Conservation (phyloP, 73 alveolate species). For the Stentor coeruleus region DNA sequence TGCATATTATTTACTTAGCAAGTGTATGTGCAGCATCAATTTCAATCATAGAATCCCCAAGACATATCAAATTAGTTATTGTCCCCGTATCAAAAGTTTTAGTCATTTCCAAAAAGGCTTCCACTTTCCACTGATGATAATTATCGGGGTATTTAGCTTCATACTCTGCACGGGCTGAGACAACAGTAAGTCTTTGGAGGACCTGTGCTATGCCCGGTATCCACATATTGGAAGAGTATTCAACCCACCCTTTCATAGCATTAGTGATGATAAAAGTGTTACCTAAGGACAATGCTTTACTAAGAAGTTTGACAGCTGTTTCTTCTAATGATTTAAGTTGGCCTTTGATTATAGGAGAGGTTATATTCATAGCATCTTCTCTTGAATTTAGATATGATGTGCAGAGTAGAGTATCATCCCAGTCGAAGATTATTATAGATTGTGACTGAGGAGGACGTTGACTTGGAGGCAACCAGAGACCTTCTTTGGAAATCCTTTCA, state of each 20-base stretch:
- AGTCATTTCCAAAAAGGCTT: slow-evolving; percentile 90
- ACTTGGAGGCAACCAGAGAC: slow-evolving; percentile 60
- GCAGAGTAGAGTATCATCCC: slow-evolving; percentile 99
- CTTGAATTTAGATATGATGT: slow-evolving; percentile 86
- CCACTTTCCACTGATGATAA: slow-evolving; percentile 58
- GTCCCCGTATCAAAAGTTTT: slow-evolving; percentile 66
- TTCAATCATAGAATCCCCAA: slow-evolving; percentile 98
- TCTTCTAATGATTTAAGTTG: slow-evolving; percentile 36
- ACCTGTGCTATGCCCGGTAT: slow-evolving; percentile 60
- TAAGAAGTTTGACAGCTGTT: slow-evolving; percentile 33
- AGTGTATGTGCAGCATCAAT: slow-evolving; percentile 97
- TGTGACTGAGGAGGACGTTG: slow-evolving; percentile 59
- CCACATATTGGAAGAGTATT: slow-evolving; percentile 81
- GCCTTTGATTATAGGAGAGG: slow-evolving; percentile 31
- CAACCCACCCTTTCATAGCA: slow-evolving; percentile 99
- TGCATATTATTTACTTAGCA: slow-evolving; percentile 68
- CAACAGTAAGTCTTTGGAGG: slow-evolving; percentile 61
- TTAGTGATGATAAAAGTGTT: slow-evolving; percentile 92
- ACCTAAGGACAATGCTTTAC: slow-evolving; percentile 37
- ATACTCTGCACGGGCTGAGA: slow-evolving; percentile 90
- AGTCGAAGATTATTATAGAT: slow-evolving; percentile 92
- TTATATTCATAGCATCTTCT: slow-evolving; percentile 51
- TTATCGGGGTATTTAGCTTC: slow-evolving; percentile 94
- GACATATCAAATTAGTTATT: slow-evolving; percentile 91
- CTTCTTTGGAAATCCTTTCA: slow-evolving; percentile 46